These are phyloP conservation scores for Ustilago sp. DNA, from an alignment of 1,284 basidiomycete genomes.

Conservation along the genomic window DNA sequence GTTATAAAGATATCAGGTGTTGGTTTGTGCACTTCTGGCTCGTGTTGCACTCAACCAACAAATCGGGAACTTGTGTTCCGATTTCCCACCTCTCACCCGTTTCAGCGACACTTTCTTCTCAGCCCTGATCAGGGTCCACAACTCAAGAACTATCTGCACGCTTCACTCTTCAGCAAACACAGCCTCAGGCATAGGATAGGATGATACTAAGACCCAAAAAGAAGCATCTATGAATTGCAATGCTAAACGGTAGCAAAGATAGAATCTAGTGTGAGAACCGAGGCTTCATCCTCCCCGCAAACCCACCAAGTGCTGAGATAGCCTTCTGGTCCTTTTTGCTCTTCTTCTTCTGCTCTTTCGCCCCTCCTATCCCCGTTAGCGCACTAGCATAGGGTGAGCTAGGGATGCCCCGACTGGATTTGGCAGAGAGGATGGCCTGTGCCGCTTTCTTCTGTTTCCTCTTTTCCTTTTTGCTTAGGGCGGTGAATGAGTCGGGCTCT, in stretches of 20 bases:
- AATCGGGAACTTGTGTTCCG: not conserved
- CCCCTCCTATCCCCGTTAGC: not conserved
- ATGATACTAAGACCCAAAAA: not conserved
- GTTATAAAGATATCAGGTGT: not conserved
- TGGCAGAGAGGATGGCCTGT: slow-evolving; percentile 11
- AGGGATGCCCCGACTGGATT: slow-evolving; percentile 22
- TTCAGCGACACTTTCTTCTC: not conserved
- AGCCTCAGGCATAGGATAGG: too few relatives aligned
- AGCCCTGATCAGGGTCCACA: not conserved
- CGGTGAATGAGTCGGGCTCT: slow-evolving; percentile 15
- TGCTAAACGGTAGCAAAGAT: not conserved
- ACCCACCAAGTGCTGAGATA: slow-evolving; percentile 12
- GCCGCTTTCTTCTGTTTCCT: slow-evolving; percentile 42
- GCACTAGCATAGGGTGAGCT: slow-evolving; percentile 39
- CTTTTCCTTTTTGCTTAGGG: slow-evolving; percentile 41
- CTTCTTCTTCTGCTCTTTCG: slow-evolving; percentile 27
- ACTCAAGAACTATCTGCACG: too few relatives aligned
- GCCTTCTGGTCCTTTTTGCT: slow-evolving; percentile 24
- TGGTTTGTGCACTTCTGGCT: not conserved
- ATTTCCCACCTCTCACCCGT: not conserved
- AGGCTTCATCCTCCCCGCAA: slow-evolving; percentile 40
- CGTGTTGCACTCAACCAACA: not conserved
- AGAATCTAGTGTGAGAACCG: slow-evolving; percentile 1
- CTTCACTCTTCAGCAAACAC: too few relatives aligned
- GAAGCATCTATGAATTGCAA: slow-evolving; percentile 5